These are phyloP conservation scores for Coemansia sp. DNA, from an alignment of 192 early-diverging fungal genomes.

Conservation along the genomic window DNA sequence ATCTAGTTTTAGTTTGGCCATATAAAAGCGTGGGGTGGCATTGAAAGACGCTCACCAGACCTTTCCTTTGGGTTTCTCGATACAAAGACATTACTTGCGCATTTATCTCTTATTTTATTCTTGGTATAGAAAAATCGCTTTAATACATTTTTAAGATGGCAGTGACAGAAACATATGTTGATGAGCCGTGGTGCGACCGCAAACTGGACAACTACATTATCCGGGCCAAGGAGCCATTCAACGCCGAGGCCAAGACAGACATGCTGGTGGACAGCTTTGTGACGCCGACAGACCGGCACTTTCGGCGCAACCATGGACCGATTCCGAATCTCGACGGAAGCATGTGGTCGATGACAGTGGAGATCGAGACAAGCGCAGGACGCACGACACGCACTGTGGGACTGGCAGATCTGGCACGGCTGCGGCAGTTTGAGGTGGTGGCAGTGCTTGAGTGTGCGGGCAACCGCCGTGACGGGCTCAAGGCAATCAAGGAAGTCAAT, in stretches of 20 bases:
- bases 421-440: conserved; percentile 58
- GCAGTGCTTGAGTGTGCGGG: conserved; percentile 83
- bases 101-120: not conserved
- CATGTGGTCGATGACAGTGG: conserved; percentile 61
- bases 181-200: conserved; percentile 69
- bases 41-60: too few species aligned
- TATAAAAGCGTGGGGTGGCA: too few species aligned
- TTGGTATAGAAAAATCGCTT: too few species aligned
- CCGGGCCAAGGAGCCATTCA: conserved; percentile 73
- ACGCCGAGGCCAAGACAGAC: conserved; percentile 75
- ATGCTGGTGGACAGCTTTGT: conserved; percentile 64
- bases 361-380: conserved; percentile 19
- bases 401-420: conserved; percentile 58
- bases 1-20: too few species aligned
- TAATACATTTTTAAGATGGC: not conserved
- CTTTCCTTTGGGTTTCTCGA: too few species aligned
- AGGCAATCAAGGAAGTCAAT: conserved; percentile 72
- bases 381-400: conserved; percentile 32
- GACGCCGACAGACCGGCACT: conserved; percentile 77
- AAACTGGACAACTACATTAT: conserved; percentile 61
- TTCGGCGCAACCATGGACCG: conserved; percentile 87
- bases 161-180: conserved; percentile 46
- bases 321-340: conserved; percentile 71
- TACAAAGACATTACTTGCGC: not conserved
- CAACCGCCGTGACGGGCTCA: conserved; percentile 78